Percentiles rank a stretch among this genome's conserved stretches.
These are phyloP conservation scores for Ogataea trehalophila DNA, from an alignment of 805 yeast genomes.

Conservation along the genomic window DNA sequence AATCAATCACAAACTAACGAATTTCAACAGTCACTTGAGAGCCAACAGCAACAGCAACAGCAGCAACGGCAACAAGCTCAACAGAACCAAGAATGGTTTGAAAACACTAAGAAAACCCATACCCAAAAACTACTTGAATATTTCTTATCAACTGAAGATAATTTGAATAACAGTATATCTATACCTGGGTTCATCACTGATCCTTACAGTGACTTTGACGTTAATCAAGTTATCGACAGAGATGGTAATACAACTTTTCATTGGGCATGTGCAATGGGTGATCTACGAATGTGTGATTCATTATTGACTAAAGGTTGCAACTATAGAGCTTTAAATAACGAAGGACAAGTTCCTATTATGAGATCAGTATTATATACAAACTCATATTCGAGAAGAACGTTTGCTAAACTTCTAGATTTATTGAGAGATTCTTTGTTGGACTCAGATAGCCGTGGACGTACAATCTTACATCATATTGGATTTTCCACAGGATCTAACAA, in stretches of 20 bases:
- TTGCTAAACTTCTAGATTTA: conserved; percentile 71
- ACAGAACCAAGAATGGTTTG: conserved; percentile 15
- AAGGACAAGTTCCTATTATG: conserved; percentile 85
- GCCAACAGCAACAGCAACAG: conserved; percentile 1
- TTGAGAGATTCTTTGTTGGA: conserved; percentile 74
- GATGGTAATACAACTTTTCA: conserved; percentile 94
- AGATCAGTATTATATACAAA: conserved; percentile 84
- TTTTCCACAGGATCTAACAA: conserved; percentile 60
- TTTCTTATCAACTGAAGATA: conserved; percentile 55
- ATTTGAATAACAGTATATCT: conserved; percentile 22
- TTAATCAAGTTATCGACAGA: conserved; percentile 80
- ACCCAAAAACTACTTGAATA: conserved; percentile 45
- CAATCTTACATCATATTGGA: conserved; percentile 84
- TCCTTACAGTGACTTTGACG: conserved; percentile 62
- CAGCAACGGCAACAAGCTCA: neutral
- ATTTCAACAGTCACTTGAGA: neutral
- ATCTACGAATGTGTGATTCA: conserved; percentile 68
- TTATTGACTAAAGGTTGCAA: conserved; percentile 74
- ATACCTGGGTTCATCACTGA: conserved; percentile 63
- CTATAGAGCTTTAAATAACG: conserved; percentile 51
- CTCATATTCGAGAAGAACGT: conserved; percentile 74
- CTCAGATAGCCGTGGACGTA: conserved; percentile 66
- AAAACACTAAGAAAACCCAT: conserved; percentile 33
- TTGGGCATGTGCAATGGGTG: conserved; percentile 98
- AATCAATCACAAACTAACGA: neutral